Percentiles rank a stretch among this genome's conserved stretches.
Conservation (phyloP, 495 filamentous ascomycete genomes). For the Penicillium mononematosum region DNA sequence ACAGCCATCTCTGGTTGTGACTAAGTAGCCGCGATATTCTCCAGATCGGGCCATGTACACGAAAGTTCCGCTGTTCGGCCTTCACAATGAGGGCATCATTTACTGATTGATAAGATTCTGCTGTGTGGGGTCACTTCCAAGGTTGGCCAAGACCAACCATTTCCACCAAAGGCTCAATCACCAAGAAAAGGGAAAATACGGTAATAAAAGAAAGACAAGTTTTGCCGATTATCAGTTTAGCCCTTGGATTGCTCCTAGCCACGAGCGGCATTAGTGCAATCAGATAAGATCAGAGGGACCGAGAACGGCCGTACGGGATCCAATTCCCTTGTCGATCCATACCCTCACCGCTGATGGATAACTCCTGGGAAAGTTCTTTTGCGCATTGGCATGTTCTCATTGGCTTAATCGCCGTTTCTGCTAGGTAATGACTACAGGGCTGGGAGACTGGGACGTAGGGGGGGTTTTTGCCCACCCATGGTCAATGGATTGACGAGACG, state of each 20-base stretch:
- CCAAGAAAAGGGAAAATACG: background rate
- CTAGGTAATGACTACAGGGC: constrained; percentile 22
- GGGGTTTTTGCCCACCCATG: constrained; percentile 15
- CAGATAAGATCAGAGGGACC: constrained; percentile 32
- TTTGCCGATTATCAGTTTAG: background rate
- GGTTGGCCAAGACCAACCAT: constrained; percentile 10
- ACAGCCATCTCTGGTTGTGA: background rate
- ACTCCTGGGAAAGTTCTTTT: constrained; percentile 17
- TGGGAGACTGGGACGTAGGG: constrained; percentile 8
- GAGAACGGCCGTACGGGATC: constrained; percentile 19
- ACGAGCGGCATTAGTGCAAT: constrained; percentile 25
- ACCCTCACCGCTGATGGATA: constrained; percentile 17
- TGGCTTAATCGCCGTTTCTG: constrained; percentile 23
- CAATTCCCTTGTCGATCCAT: constrained; percentile 24
- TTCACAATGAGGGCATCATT: constrained; percentile 5
- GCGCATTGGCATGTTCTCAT: constrained; percentile 9
- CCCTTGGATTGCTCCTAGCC: constrained; percentile 18
- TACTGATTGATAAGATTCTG: constrained; percentile 35
- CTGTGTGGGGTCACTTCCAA: background rate
- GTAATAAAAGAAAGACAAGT: background rate
- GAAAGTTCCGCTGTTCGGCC: constrained; percentile 26
- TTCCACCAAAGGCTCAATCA: background rate
- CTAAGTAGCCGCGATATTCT: constrained; percentile 4
- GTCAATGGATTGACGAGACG: constrained; percentile 21
- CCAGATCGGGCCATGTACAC: constrained; percentile 8